These are phyloP conservation scores for Silene uniflora DNA, from an alignment of 148 eudicot genomes.

Conservation along the genomic window DNA sequence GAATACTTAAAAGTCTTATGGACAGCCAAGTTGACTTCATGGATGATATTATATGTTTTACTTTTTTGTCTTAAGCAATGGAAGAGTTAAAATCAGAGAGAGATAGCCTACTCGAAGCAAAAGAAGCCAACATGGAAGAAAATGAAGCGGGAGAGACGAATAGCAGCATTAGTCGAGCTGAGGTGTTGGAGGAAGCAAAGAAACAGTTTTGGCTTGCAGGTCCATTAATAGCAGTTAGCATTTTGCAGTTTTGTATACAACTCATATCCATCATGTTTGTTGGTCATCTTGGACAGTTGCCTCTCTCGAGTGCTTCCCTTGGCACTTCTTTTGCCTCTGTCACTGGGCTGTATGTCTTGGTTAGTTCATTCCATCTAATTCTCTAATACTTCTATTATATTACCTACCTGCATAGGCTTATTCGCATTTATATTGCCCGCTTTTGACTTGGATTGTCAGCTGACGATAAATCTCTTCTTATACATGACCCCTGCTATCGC, in stretches of 20 bases:
- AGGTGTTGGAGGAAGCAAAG: conserved; percentile 20
- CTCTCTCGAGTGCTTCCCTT: conserved; percentile 32
- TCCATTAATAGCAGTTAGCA: conserved; percentile 28
- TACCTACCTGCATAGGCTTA: not conserved
- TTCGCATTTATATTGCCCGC: not conserved
- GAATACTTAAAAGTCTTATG: not conserved
- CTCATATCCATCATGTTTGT: conserved; percentile 31
- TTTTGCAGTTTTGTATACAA: conserved; percentile 26
- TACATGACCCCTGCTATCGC: too few species aligned
- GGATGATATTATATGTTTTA: not conserved
- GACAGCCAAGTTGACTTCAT: not conserved
- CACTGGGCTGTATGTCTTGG: conserved; percentile 31
- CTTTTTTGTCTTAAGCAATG: not conserved
- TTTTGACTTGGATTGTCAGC: too few species aligned
- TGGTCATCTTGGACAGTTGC: conserved; percentile 31
- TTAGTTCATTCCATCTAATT: not conserved
- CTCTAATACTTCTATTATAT: not conserved
- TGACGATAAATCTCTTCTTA: too few species aligned
- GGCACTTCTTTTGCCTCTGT: conserved; percentile 35
- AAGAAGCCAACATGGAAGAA: not conserved
- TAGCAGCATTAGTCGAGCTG: not conserved
- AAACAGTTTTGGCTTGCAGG: conserved; percentile 31
- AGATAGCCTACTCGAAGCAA: not conserved
- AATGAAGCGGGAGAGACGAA: not conserved
- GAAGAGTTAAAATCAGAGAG: not conserved